phyloP scores from a whole-genome alignment of 345 rosid species.

The thale cress (Arabidopsis thaliana) region DNA sequence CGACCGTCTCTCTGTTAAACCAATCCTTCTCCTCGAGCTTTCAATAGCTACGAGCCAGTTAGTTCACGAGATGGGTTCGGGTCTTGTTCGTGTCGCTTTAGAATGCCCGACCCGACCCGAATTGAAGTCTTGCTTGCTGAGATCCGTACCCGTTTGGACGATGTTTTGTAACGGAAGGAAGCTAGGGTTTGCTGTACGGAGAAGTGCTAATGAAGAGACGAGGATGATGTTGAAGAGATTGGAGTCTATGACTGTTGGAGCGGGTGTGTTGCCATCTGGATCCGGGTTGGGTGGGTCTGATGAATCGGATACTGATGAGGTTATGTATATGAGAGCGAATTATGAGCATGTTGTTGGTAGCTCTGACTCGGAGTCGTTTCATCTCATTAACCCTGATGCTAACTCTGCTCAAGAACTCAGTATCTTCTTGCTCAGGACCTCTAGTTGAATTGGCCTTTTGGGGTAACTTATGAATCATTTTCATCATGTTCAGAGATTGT shows the following conservation, averaged over 20 bases:
- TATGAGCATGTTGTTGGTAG: conserved; percentile 79
- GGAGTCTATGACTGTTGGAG: conserved; percentile 82
- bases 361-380: conserved; percentile 84
- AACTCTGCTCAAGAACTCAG: conserved; percentile 82
- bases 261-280: conserved; percentile 68
- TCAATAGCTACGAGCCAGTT: conserved; percentile 67
- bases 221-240: conserved; percentile 64
- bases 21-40: conserved; percentile 79
- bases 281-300: conserved; percentile 44
- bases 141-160: conserved; percentile 74
- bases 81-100: conserved; percentile 76
- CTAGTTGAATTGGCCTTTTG: conserved; percentile 20
- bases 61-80: conserved; percentile 76
- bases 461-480: conserved; percentile 44
- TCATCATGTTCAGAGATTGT: conserved; percentile 29
- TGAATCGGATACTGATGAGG: conserved; percentile 59
- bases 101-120: conserved; percentile 64
- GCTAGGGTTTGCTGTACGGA: conserved; percentile 64
- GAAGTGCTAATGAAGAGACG: conserved; percentile 56
- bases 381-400: conserved; percentile 73
- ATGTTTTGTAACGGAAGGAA: conserved; percentile 72
- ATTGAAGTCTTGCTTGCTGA: conserved; percentile 55
- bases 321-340: conserved; percentile 86
- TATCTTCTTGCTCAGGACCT: conserved; percentile 71
- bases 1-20: conserved; percentile 72